A percentile compares a stretch with the other conserved stretches of the same genome.
Evolutionary conservation across 371 early-diverging fungal species (phyloP).

Genomic region (Rhizopus stolonifer): DNA sequence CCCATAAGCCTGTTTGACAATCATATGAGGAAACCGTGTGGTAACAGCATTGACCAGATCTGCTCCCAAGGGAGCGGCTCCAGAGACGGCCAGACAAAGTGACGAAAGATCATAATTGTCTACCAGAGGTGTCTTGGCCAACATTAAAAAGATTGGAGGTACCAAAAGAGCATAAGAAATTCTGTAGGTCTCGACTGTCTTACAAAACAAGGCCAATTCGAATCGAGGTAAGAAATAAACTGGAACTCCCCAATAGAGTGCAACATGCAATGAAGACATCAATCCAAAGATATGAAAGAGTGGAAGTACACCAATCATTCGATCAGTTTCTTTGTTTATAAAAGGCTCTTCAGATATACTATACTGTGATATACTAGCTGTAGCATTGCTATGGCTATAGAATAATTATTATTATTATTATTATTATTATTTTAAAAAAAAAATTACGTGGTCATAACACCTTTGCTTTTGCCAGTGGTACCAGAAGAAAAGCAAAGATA

Average conservation of each 20-base stretch:
- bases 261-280: constrained; percentile 24
- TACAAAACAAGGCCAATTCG: constrained; percentile 58
- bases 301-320: constrained; percentile 66
- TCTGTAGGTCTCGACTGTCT: constrained; percentile 53
- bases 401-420: neutral
- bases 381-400: constrained; percentile 68
- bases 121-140: constrained; percentile 66
- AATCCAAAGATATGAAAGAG: constrained; percentile 70
- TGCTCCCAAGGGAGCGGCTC: constrained; percentile 80
- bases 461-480: constrained; percentile 68
- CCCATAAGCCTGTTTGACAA: constrained; percentile 38
- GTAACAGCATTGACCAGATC: constrained; percentile 50
- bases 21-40: constrained; percentile 39
- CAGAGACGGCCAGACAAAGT: constrained; percentile 59
- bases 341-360: constrained; percentile 21
- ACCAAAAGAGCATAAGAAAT: constrained; percentile 66
- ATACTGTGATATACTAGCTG: constrained; percentile 65
- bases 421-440: neutral
- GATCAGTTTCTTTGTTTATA: constrained; percentile 17
- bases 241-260: constrained; percentile 33
- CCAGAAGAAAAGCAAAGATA: constrained; percentile 83
- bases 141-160: constrained; percentile 72
- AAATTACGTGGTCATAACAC: constrained; percentile 74
- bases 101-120: constrained; percentile 65
- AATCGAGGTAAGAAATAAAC: constrained; percentile 66